These are phyloP conservation scores for Colletotrichum orbiculare DNA, from an alignment of 2,329 filamentous ascomycete species.

Conservation along the genomic window DNA sequence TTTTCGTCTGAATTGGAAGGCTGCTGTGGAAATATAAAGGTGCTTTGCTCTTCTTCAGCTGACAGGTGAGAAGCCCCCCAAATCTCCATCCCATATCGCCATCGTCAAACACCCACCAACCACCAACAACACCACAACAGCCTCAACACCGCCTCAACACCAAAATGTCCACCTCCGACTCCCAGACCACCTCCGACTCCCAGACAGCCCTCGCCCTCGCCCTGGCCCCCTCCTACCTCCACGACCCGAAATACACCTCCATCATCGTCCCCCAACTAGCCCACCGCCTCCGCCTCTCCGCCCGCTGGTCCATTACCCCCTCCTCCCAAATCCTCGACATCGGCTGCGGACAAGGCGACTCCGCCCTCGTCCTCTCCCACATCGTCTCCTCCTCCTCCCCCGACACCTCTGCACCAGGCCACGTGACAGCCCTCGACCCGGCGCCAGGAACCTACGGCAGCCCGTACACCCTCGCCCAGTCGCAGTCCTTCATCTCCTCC, in stretches of 20 bases:
- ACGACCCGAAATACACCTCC: slow-evolving; percentile 15
- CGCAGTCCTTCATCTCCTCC: slow-evolving; percentile 23
- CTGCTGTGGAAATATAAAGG: too few relatives aligned
- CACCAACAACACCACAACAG: neutral
- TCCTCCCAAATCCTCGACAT: slow-evolving; percentile 31
- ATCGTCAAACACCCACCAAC: neutral
- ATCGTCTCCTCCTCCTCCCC: slow-evolving; percentile 1
- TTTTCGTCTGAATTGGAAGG: too few relatives aligned
- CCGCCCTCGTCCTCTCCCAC: slow-evolving; percentile 30
- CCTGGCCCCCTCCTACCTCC: slow-evolving; percentile 25
- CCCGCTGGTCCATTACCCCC: slow-evolving; percentile 33
- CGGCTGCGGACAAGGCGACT: slow-evolving; percentile 37
- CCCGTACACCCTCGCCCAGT: slow-evolving; percentile 30
- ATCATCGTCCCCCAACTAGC: slow-evolving; percentile 30
- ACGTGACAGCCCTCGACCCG: slow-evolving; percentile 31
- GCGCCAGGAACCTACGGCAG: slow-evolving; percentile 29
- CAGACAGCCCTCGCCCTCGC: neutral
- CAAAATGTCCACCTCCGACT: slow-evolving; percentile 9
- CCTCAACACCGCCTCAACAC: neutral
- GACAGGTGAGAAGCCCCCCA: neutral
- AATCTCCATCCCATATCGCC: too few relatives aligned
- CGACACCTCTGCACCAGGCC: slow-evolving; percentile 8
- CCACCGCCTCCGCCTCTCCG: slow-evolving; percentile 32
- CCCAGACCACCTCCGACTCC: too few relatives aligned
- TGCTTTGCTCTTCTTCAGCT: too few relatives aligned